Conservation (phyloP, 164 flowering plant species). For the Sextonia rubra region DNA sequence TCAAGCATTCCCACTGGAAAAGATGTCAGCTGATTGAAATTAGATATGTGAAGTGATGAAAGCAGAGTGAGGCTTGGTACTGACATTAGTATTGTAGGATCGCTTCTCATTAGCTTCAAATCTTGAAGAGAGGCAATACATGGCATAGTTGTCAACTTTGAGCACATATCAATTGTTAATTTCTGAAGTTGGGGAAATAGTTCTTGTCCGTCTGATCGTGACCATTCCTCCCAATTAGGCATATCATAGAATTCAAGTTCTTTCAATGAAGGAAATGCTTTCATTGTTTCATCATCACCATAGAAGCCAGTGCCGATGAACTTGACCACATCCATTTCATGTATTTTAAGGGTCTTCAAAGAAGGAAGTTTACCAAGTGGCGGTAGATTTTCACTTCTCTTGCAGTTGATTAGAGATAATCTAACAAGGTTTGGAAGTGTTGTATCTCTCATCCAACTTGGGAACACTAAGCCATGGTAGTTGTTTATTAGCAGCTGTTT, state of each 20-base stretch:
- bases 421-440: constrained; percentile 1
- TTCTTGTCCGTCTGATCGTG: background rate
- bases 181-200: constrained; percentile 2
- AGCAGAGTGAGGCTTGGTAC: constrained; percentile 5
- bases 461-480: background rate
- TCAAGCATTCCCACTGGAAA: constrained; percentile 10
- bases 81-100: constrained; percentile 1
- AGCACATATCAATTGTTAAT: constrained; percentile 8
- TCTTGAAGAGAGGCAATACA: constrained; percentile 7
- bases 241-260: constrained; percentile 2
- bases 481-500: background rate
- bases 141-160: constrained; percentile 10
- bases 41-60: constrained; percentile 5
- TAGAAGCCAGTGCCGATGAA: constrained; percentile 2
- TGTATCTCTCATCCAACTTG: background rate
- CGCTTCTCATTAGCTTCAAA: background rate
- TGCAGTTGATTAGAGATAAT: constrained; percentile 17
- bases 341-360: constrained; percentile 3
- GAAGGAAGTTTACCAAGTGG: constrained; percentile 15
- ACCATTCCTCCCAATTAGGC: constrained; percentile 15
- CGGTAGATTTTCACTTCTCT: constrained; percentile 12
- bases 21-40: background rate
- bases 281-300: background rate
- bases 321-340: constrained; percentile 11
- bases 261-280: constrained; percentile 11